Conservation (phyloP, 2,329 filamentous ascomycete species). For the Botrytis squamosa region DNA sequence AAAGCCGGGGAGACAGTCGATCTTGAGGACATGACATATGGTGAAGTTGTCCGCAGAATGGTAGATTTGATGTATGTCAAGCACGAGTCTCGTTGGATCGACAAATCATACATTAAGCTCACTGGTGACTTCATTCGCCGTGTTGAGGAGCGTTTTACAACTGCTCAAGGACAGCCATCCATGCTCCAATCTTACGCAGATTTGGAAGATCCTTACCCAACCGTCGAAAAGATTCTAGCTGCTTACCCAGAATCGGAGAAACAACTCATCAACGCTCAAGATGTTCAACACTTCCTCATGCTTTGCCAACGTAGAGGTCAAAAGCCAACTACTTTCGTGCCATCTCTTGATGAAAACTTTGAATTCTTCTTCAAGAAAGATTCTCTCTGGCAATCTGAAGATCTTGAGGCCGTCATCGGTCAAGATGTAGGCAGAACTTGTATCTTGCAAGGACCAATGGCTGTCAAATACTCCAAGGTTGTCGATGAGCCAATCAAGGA, state of each 20-base stretch:
- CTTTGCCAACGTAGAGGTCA: constrained; percentile 89
- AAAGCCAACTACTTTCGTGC: constrained; percentile 96
- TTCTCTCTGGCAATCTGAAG: constrained; percentile 98
- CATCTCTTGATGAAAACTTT: constrained; percentile 92
- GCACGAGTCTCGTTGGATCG: constrained; percentile 89
- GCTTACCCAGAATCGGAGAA: constrained; percentile 82
- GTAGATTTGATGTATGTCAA: constrained; percentile 89
- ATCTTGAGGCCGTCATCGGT: constrained; percentile 89
- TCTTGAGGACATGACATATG: constrained; percentile 94
- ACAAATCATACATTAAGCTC: constrained; percentile 75
- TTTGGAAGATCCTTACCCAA: constrained; percentile 75
- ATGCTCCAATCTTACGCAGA: constrained; percentile 88
- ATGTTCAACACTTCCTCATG: constrained; percentile 93
- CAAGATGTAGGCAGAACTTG: constrained; percentile 96
- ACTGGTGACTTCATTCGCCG: constrained; percentile 96
- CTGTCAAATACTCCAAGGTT: constrained; percentile 83
- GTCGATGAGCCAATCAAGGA: constrained; percentile 94
- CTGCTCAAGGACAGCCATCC: constrained; percentile 68
- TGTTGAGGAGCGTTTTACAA: constrained; percentile 92
- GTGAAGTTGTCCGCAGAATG: constrained; percentile 81
- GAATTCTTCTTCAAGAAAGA: constrained; percentile 99
- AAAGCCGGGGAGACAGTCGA: constrained; percentile 77
- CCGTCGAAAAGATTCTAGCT: constrained; percentile 75
- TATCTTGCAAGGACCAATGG: constrained; percentile 92
- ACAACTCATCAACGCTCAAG: constrained; percentile 96